phyloP scores from a whole-genome alignment of 2,329 filamentous ascomycete species.

The Colletotrichum salicis region DNA sequence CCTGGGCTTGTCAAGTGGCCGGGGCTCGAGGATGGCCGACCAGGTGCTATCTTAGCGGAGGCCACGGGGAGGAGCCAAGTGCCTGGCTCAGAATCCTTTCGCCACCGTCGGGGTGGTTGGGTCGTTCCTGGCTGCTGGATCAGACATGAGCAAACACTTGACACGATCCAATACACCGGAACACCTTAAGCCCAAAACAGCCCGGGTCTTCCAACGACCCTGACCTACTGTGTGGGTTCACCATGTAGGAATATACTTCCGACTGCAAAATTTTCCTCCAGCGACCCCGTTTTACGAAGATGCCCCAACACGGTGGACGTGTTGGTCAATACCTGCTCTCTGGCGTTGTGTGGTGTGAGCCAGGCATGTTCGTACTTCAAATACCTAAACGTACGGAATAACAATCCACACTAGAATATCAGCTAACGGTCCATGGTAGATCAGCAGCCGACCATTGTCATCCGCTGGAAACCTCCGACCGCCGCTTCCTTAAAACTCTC shows the following conservation, averaged over 20 bases:
- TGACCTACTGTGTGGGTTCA: slow-evolving; percentile 19
- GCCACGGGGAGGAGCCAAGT: slow-evolving; percentile 32
- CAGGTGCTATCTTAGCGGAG: slow-evolving; percentile 29
- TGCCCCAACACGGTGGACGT: not conserved
- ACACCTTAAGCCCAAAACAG: slow-evolving; percentile 35
- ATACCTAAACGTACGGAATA: not conserved
- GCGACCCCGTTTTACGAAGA: not conserved
- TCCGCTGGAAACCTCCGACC: slow-evolving; percentile 18
- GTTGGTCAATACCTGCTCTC: not conserved
- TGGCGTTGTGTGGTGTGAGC: not conserved
- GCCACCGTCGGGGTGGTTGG: slow-evolving; percentile 35
- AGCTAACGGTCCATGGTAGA: slow-evolving; percentile 17
- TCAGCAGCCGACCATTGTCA: slow-evolving; percentile 21
- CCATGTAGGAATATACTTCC: not conserved
- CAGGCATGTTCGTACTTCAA: slow-evolving; percentile 5
- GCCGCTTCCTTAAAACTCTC: slow-evolving; percentile 1
- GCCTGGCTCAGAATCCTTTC: slow-evolving; percentile 33
- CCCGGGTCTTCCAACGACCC: slow-evolving; percentile 17
- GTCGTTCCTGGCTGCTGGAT: slow-evolving; percentile 31
- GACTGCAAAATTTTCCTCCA: slow-evolving; percentile 19
- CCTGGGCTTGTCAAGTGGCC: slow-evolving; percentile 22
- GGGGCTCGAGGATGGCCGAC: slow-evolving; percentile 23
- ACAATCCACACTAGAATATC: slow-evolving; percentile 13
- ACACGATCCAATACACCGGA: slow-evolving; percentile 34
- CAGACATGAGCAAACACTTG: slow-evolving; percentile 23